These are phyloP conservation scores for Komagataella mondaviorum DNA, from an alignment of 805 yeast genomes.

Conservation along the genomic window DNA sequence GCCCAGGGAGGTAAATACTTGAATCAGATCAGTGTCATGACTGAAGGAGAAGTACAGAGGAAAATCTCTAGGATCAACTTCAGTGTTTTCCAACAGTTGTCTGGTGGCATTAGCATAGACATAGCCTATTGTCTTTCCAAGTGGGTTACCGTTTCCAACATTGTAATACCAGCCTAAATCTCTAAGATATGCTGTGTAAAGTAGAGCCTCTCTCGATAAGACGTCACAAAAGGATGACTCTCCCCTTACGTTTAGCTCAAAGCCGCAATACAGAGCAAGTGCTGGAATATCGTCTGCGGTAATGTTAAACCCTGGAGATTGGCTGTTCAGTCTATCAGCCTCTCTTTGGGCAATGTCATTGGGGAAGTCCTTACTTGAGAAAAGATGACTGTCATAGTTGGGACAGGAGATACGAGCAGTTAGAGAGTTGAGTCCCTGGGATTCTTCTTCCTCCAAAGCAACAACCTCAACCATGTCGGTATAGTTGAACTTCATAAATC, in stretches of 20 bases:
- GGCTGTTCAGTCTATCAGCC: conserved; percentile 38
- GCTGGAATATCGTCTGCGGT: conserved; percentile 35
- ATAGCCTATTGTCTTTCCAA: conserved; percentile 46
- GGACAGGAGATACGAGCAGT: conserved; percentile 36
- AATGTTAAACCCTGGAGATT: conserved; percentile 41
- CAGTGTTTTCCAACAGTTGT: conserved; percentile 2
- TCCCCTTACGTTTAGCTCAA: conserved; percentile 60
- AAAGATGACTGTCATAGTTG: conserved; percentile 16
- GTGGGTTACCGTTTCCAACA: conserved; percentile 49
- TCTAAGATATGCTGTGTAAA: conserved; percentile 43
- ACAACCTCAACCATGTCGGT: conserved; percentile 22
- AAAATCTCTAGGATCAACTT: conserved; percentile 10
- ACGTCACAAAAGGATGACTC: conserved; percentile 52
- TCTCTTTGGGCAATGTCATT: conserved; percentile 22
- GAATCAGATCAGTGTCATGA: conserved; percentile 59
- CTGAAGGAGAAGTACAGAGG: conserved; percentile 56
- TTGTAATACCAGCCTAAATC: conserved; percentile 50
- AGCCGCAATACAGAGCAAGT: conserved; percentile 57
- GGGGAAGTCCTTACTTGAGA: conserved; percentile 4
- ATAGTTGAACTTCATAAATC: conserved; percentile 34
- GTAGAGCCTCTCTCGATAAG: conserved; percentile 56
- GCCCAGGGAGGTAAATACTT: conserved; percentile 54
- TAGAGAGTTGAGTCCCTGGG: conserved; percentile 44
- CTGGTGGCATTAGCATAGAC: conserved; percentile 38
- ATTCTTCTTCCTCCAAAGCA: conserved; percentile 30